Evolutionary conservation across 2,329 filamentous ascomycete species (phyloP).

Genomic region (Magnaporthiopsis rhizophila): DNA sequence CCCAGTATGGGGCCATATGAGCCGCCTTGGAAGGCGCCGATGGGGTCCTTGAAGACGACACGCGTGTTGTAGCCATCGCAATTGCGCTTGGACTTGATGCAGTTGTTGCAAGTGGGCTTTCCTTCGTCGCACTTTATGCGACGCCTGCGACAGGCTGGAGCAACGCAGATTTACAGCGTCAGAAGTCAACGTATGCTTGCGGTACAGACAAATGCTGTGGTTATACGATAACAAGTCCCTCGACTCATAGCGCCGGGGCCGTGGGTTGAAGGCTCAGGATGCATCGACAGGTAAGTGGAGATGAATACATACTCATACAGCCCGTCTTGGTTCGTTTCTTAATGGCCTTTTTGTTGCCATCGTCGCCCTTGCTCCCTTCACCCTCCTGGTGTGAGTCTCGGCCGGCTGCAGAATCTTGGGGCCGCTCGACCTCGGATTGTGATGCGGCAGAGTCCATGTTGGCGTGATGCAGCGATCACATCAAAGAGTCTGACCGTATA

Average conservation of each 20-base stretch:
- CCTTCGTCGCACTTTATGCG: slow-evolving; percentile 97
- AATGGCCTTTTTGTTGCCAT: slow-evolving; percentile 37
- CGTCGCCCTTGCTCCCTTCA: slow-evolving; percentile 30
- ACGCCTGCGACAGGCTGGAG: slow-evolving; percentile 75
- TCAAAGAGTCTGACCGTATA: neutral
- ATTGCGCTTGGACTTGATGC: slow-evolving; percentile 74
- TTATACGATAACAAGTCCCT: slow-evolving; percentile 6
- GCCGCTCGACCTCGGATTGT: neutral
- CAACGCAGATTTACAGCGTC: neutral
- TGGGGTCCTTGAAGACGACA: slow-evolving; percentile 70
- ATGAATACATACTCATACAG: slow-evolving; percentile 59
- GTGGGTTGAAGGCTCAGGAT: neutral
- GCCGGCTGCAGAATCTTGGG: neutral
- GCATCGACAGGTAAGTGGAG: neutral
- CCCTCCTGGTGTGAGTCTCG: slow-evolving; percentile 15
- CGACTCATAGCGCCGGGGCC: no score
- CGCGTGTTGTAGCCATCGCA: slow-evolving; percentile 81
- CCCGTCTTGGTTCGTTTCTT: slow-evolving; percentile 84
- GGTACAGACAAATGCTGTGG: neutral
- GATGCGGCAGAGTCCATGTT: neutral
- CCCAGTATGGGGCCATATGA: slow-evolving; percentile 32
- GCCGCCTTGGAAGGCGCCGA: slow-evolving; percentile 45
- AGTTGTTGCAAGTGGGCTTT: slow-evolving; percentile 73
- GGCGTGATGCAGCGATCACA: neutral
- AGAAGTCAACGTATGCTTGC: neutral